Base-by-base conservation (phyloP, 2,329 filamentous ascomycete species). In the Xylaria sp. region DNA sequence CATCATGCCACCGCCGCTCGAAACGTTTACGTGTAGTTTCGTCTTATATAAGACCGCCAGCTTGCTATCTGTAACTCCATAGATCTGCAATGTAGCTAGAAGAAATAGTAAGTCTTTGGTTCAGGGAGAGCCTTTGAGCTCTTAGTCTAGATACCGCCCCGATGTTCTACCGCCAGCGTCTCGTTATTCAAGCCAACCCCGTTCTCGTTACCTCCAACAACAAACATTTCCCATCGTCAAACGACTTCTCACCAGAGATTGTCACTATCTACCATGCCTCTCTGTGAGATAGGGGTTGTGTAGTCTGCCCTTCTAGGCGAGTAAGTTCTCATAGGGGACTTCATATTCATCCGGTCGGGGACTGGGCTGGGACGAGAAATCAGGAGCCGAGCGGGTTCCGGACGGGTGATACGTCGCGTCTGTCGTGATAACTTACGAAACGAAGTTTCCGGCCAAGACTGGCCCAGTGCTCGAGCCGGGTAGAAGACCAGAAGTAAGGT, bases 181-280 rank as follows among this genome's bases (percentile, higher is more conserved):
- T 48, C 20, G 4, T 26, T 4, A 9, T 26, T 10, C 44, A 48
- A 26, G 44, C 11, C 11, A 48, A 13, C 20, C 26, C 20, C 10
- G 10, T 20, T 49, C 46, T 26, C 46, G 46, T 5, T 7, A 13
- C 23, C 23, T 23, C 10, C 4, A 20, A 23, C 23, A 49, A 15
- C 11, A 26, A 49, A 26, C 2, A 6, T 53, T 23, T 7, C n/a
- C 51, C 11, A 23, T 38, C n/a, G 11, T 23, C n/a, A 40, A 36
- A 23, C 31, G 26, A 15, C 33, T 40, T 42, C 48, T 77, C 62
- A 79, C 77, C 77, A 79, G 40, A 79, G 66, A 58, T 74, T 64
- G 3, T 79, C 74, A 36, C 69, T 73, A n/a, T 78, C 73, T 2
- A 79, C 77, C 74, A 78, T 72, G 20, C 66, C 71, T 51, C 63